A percentile compares a stretch with the other conserved stretches of the same genome.
phyloP scores from a whole-genome alignment of 31 red algal species.

The Endocladia muricata region DNA sequence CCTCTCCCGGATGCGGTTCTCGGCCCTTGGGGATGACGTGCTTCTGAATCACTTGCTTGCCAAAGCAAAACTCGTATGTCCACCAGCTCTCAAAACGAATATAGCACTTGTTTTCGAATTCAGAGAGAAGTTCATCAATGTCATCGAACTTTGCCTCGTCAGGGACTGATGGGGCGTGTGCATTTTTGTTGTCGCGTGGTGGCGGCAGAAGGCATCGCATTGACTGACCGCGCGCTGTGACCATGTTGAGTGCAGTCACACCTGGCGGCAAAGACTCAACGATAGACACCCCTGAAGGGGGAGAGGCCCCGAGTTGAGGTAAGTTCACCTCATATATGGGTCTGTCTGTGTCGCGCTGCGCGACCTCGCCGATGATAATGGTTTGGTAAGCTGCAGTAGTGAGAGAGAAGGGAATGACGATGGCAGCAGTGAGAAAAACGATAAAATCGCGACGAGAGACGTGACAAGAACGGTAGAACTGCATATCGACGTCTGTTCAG shows the following conservation, averaged over 20 bases:
- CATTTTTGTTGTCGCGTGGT: background rate
- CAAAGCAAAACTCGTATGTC: slow-evolving; percentile 90
- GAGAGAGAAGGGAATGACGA: background rate
- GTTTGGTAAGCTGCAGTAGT: background rate
- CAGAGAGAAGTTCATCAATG: slow-evolving; percentile 40
- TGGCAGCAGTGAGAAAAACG: background rate
- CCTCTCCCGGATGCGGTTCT: slow-evolving; percentile 2
- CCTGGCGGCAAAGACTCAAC: slow-evolving; percentile 6
- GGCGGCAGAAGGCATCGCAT: slow-evolving; percentile 57
- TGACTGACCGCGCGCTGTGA: slow-evolving; percentile 48
- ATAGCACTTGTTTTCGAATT: slow-evolving; percentile 41
- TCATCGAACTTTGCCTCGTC: slow-evolving; percentile 45
- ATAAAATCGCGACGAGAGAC: background rate
- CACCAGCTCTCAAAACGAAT: slow-evolving; percentile 74
- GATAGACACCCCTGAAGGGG: background rate
- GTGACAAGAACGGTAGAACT: too few species aligned
- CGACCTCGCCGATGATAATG: slow-evolving; percentile 48
- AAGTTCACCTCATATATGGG: slow-evolving; percentile 49
- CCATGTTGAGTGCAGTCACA: slow-evolving; percentile 29
- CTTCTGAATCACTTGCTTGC: slow-evolving; percentile 62
- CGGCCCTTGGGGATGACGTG: slow-evolving; percentile 41
- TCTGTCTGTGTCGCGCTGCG: slow-evolving; percentile 35
- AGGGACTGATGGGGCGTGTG: background rate
- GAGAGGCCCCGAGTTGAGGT: slow-evolving; percentile 8
- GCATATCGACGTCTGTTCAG: too few species aligned